Conservation (phyloP, 257 asterid species). For the Handroanthus guayacan region DNA sequence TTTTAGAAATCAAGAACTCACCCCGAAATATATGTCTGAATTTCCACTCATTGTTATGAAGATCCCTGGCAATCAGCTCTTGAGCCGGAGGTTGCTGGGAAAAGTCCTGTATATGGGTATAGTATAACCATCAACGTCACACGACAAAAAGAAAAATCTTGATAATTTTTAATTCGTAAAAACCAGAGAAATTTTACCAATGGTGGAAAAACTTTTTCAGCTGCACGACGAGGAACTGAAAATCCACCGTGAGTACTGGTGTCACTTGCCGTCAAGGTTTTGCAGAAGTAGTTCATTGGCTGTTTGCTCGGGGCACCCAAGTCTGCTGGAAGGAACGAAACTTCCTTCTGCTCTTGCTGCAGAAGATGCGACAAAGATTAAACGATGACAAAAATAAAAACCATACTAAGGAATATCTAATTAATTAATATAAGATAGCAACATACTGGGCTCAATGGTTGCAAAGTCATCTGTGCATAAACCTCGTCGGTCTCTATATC, state of each 20-base stretch:
- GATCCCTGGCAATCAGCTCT: slow-evolving; percentile 82
- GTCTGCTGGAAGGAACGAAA: slow-evolving; percentile 75
- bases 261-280: slow-evolving; percentile 81
- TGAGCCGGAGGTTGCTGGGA: slow-evolving; percentile 85
- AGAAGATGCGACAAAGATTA: not conserved
- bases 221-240: slow-evolving; percentile 91
- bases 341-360: slow-evolving; percentile 87
- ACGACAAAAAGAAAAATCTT: slow-evolving; percentile 6
- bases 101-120: slow-evolving; percentile 57
- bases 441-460: slow-evolving; percentile 75
- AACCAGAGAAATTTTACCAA: slow-evolving; percentile 48
- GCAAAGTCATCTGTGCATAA: slow-evolving; percentile 88
- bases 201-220: slow-evolving; percentile 88
- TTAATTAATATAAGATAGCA: slow-evolving; percentile 31
- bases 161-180: not conserved
- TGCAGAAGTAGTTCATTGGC: slow-evolving; percentile 87
- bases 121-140: slow-evolving; percentile 26
- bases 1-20: slow-evolving; percentile 39
- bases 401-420: not conserved
- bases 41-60: slow-evolving; percentile 87
- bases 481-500: slow-evolving; percentile 84
- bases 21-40: slow-evolving; percentile 87
- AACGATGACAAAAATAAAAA: not conserved
- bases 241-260: slow-evolving; percentile 91
- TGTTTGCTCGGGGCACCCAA: slow-evolving; percentile 73